Evolutionary conservation across 768 basidiomycete species (phyloP).

Genomic region (Amanita muscaria): DNA sequence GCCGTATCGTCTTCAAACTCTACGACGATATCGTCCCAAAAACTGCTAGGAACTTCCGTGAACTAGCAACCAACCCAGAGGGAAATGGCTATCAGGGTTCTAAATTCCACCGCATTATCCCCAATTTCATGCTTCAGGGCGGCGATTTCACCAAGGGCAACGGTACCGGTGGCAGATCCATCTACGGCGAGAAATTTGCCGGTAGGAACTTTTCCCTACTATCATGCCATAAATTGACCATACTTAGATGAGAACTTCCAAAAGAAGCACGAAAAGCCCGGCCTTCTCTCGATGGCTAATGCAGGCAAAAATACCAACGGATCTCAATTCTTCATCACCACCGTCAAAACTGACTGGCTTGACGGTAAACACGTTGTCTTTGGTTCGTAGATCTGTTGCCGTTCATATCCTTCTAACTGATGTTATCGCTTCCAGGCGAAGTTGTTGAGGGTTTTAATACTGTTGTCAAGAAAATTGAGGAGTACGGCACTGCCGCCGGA

Average conservation of each 20-base stretch:
- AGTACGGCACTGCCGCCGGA: constrained; percentile 29
- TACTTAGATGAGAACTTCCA: constrained; percentile 87
- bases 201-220: constrained; percentile 30
- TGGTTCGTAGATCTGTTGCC: constrained; percentile 47
- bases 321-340: constrained; percentile 89
- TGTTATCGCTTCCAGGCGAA: constrained; percentile 32
- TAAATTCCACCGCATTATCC: constrained; percentile 77
- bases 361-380: constrained; percentile 85
- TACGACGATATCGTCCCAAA: constrained; percentile 71
- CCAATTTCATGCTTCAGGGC: constrained; percentile 81
- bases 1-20: constrained; percentile 77
- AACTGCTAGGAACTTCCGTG: constrained; percentile 81
- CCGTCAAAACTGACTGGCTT: constrained; percentile 68
- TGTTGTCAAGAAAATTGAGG: constrained; percentile 39
- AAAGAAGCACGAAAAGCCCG: constrained; percentile 62
- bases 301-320: constrained; percentile 79
- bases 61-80: constrained; percentile 67
- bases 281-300: constrained; percentile 75
- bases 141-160: constrained; percentile 71
- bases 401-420: constrained; percentile 4
- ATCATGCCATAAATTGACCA: too few species aligned
- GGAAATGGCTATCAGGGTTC: constrained; percentile 67
- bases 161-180: constrained; percentile 77
- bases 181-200: constrained; percentile 60
- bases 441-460: constrained; percentile 60